These are phyloP conservation scores for Dicorynia guianensis DNA, from an alignment of 306 rosid genomes.

Conservation along the genomic window DNA sequence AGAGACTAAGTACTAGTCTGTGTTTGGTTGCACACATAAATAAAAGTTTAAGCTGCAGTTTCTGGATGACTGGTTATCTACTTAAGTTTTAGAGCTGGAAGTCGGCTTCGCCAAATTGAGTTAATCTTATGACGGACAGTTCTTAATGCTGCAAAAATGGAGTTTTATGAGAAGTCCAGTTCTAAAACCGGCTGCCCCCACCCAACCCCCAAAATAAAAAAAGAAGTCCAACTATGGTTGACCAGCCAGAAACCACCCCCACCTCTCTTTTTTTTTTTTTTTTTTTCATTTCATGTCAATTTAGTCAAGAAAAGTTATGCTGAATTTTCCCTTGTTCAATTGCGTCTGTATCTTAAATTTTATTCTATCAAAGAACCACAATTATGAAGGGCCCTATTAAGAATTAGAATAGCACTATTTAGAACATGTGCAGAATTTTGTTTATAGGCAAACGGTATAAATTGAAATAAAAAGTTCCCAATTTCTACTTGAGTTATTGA, in stretches of 20 bases:
- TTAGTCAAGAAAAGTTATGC: slow-evolving; percentile 24
- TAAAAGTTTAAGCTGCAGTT: slow-evolving; percentile 31
- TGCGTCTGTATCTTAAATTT: slow-evolving; percentile 40
- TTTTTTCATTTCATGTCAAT: slow-evolving; percentile 16
- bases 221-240: slow-evolving; percentile 28
- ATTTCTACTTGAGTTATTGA: slow-evolving; percentile 11
- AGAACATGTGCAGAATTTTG: slow-evolving; percentile 5
- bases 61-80: slow-evolving; percentile 28
- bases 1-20: slow-evolving; percentile 27
- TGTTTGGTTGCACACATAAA: slow-evolving; percentile 41
- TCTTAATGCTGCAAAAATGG: slow-evolving; percentile 37
- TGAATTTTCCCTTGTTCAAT: slow-evolving; percentile 25
- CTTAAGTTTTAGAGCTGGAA: slow-evolving; percentile 1
- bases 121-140: slow-evolving; percentile 32
- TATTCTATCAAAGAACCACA: slow-evolving; percentile 31
- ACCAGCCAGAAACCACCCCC: slow-evolving; percentile 45
- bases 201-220: too few species aligned
- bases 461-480: not conserved
- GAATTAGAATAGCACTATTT: too few species aligned
- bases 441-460: slow-evolving; percentile 25
- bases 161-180: slow-evolving; percentile 4
- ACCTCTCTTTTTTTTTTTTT: slow-evolving; percentile 4
- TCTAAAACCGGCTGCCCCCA: too few species aligned
- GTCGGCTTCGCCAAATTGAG: slow-evolving; percentile 36
- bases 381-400: slow-evolving; percentile 2